phyloP scores from a whole-genome alignment of 345 rosid species.

The Brassica napus region DNA sequence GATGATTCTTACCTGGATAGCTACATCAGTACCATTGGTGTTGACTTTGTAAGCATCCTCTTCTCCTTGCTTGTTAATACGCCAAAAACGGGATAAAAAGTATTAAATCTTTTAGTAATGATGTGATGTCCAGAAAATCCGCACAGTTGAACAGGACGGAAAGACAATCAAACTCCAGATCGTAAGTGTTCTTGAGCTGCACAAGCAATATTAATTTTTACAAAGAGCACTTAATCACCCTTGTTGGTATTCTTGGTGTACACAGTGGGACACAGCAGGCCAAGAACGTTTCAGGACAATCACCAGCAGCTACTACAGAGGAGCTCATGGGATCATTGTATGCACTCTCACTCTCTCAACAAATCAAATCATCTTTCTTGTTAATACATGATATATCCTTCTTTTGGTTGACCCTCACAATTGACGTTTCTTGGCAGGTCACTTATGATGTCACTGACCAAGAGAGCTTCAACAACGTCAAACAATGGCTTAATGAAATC shows the following conservation, averaged over 20 bases:
- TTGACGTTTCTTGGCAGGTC: slow-evolving; percentile 42
- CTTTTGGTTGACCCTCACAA: not conserved
- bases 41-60: slow-evolving; percentile 54
- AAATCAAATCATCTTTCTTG: not conserved
- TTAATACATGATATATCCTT: not conserved
- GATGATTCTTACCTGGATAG: slow-evolving; percentile 63
- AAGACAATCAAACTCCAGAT: slow-evolving; percentile 64
- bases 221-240: not conserved
- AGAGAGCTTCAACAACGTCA: slow-evolving; percentile 83
- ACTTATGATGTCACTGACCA: slow-evolving; percentile 84
- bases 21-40: slow-evolving; percentile 67
- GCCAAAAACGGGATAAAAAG: too few species aligned
- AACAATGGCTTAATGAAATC: slow-evolving; percentile 78
- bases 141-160: slow-evolving; percentile 66
- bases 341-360: slow-evolving; percentile 18
- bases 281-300: slow-evolving; percentile 94
- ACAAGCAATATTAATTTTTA: not conserved
- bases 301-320: slow-evolving; percentile 91
- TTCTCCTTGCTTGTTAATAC: not conserved
- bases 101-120: slow-evolving; percentile 1
- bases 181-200: slow-evolving; percentile 37
- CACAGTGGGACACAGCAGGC: slow-evolving; percentile 95
- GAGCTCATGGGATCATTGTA: slow-evolving; percentile 93
- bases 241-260: not conserved
- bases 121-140: slow-evolving; percentile 50